phyloP scores from a whole-genome alignment of 805 yeast species.

The Teunomyces kruisii region DNA sequence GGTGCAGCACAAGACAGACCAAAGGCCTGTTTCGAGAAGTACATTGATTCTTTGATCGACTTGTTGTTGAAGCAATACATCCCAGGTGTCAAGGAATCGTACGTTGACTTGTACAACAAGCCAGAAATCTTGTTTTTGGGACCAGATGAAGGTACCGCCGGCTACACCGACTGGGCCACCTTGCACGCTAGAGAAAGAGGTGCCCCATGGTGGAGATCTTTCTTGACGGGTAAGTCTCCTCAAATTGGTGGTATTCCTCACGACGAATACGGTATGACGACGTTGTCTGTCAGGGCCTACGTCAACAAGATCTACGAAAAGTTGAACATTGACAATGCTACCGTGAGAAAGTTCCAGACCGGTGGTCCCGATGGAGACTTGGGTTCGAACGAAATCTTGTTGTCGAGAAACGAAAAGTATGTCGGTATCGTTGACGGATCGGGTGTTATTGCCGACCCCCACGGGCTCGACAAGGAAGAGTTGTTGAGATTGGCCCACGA shows the following conservation, averaged over 20 bases:
- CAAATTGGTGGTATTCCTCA: conserved; percentile 96
- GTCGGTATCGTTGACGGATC: conserved; percentile 93
- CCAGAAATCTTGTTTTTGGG: conserved; percentile 95
- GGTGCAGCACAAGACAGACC: conserved; percentile 77
- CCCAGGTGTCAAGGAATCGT: conserved; percentile 77
- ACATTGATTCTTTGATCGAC: conserved; percentile 88
- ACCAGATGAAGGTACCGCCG: conserved; percentile 99
- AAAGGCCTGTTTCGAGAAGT: conserved; percentile 84
- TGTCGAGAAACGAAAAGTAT: conserved; percentile 80
- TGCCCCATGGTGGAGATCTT: conserved; percentile 98
- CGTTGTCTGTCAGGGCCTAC: conserved; percentile 88
- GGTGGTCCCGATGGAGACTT: conserved; percentile 99
- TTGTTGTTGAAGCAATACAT: conserved; percentile 67
- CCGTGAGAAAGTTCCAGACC: conserved; percentile 82
- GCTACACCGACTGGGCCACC: conserved; percentile 96
- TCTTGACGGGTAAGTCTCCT: conserved; percentile 94
- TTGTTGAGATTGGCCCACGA: conserved; percentile 72
- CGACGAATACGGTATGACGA: conserved; percentile 97
- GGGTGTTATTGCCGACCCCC: conserved; percentile 90
- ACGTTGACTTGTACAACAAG: conserved; percentile 79
- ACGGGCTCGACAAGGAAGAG: conserved; percentile 82
- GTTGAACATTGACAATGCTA: conserved; percentile 55
- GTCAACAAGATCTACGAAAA: conserved; percentile 86
- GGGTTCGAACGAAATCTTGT: conserved; percentile 91
- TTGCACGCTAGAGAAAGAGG: conserved; percentile 88